Conservation (phyloP, 768 basidiomycete species). For the Podaxis carcinomalis region DNA sequence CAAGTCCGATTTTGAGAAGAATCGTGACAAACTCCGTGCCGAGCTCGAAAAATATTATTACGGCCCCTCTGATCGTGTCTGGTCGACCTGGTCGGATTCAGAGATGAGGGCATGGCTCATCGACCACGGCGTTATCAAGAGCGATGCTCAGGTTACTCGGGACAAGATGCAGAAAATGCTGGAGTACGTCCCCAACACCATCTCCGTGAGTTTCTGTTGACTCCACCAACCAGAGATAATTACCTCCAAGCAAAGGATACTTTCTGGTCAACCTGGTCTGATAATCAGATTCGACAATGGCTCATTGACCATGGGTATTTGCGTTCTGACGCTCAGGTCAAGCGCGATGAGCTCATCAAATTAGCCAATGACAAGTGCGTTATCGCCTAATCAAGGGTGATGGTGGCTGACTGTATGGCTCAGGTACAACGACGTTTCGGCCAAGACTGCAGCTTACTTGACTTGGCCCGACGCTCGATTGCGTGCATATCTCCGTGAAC, state of each 20-base stretch:
- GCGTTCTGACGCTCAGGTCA: slow-evolving; percentile 52
- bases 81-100: slow-evolving; percentile 72
- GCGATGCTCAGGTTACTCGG: slow-evolving; percentile 55
- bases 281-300: slow-evolving; percentile 69
- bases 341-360: slow-evolving; percentile 72
- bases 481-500: slow-evolving; percentile 80
- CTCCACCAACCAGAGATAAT: slow-evolving; percentile 48
- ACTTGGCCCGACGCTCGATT: slow-evolving; percentile 93
- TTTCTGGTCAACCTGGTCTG: slow-evolving; percentile 66
- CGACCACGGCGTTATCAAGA: slow-evolving; percentile 67
- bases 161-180: slow-evolving; percentile 80
- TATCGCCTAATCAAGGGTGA: background rate
- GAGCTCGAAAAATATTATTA: slow-evolving; percentile 84
- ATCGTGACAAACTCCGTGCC: slow-evolving; percentile 57
- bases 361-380: slow-evolving; percentile 68
- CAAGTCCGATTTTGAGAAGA: slow-evolving; percentile 44
- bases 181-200: slow-evolving; percentile 34
- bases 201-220: background rate
- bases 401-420: background rate
- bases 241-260: slow-evolving; percentile 59
- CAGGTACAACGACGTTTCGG: slow-evolving; percentile 48
- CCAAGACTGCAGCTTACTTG: slow-evolving; percentile 59
- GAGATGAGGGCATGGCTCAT: slow-evolving; percentile 79
- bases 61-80: slow-evolving; percentile 46
- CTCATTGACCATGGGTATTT: slow-evolving; percentile 71